Evolutionary conservation across 176 grass and related monocot genomes (phyloP).

Genomic region (Ananas comosus): DNA sequence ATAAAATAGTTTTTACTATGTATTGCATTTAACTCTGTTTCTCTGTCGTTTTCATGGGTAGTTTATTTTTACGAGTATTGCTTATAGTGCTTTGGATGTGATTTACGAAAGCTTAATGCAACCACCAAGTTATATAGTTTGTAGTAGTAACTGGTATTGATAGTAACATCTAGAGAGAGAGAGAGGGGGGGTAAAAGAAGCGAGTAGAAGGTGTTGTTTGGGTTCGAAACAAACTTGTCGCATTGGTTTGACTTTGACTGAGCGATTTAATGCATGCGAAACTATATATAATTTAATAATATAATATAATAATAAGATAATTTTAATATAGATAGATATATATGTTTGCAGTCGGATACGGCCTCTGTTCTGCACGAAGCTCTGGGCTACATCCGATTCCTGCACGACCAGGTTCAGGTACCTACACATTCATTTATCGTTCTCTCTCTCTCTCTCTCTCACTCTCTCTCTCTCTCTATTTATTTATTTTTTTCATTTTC

Average conservation of each 20-base stretch:
- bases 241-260: slow-evolving; percentile 33
- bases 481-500: background rate
- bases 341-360: slow-evolving; percentile 74
- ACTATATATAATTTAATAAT: slow-evolving; percentile 3
- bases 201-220: background rate
- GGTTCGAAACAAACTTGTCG: too few relatives aligned
- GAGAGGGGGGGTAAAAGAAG: background rate
- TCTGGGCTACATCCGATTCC: slow-evolving; percentile 94
- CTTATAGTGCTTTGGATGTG: too few relatives aligned
- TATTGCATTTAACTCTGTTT: too few relatives aligned
- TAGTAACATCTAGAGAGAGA: too few relatives aligned
- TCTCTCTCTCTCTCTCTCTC: slow-evolving; percentile 6
- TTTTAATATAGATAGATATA: background rate
- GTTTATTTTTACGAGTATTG: too few relatives aligned
- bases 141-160: too few relatives aligned
- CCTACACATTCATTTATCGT: background rate
- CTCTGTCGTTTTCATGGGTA: too few relatives aligned
- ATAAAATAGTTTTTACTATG: background rate
- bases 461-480: too few relatives aligned
- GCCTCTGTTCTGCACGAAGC: slow-evolving; percentile 91
- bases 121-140: too few relatives aligned
- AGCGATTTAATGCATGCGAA: background rate
- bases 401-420: slow-evolving; percentile 92
- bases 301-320: background rate
- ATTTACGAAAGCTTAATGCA: too few relatives aligned